A percentile compares a stretch with the other conserved stretches of the same genome.
Evolutionary conservation across 257 asterid genomes (phyloP).

Genomic region (Penstemon barbatus): DNA sequence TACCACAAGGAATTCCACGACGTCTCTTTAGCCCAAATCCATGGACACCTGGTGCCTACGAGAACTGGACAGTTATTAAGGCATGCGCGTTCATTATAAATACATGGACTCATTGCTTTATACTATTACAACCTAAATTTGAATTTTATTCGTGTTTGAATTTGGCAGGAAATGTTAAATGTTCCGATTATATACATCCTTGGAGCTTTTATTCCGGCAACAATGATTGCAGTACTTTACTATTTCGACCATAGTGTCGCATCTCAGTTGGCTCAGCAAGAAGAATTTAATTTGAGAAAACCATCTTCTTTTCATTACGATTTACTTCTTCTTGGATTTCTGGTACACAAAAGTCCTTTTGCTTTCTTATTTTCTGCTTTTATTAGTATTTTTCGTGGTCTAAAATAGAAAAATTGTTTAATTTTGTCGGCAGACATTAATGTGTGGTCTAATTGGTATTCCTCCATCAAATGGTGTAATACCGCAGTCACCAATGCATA

Average conservation of each 20-base stretch:
- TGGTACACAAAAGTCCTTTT: constrained; percentile 46
- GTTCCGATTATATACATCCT: constrained; percentile 70
- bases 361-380: constrained; percentile 11
- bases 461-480: constrained; percentile 93
- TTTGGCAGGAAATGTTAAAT: constrained; percentile 72
- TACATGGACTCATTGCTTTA: background rate
- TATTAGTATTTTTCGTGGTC: constrained; percentile 5
- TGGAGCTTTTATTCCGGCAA: constrained; percentile 87
- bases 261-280: constrained; percentile 87
- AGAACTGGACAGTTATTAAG: constrained; percentile 88
- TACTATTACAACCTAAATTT: background rate
- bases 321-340: constrained; percentile 71
- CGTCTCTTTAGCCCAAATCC: constrained; percentile 96
- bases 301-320: constrained; percentile 88
- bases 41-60: constrained; percentile 89
- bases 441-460: constrained; percentile 87
- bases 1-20: constrained; percentile 84
- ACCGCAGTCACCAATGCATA: constrained; percentile 96
- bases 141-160: constrained; percentile 21
- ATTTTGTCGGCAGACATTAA: constrained; percentile 48
- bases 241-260: constrained; percentile 95
- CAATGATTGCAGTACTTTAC: constrained; percentile 89
- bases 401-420: background rate
- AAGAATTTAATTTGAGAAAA: constrained; percentile 78
- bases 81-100: constrained; percentile 38